These are phyloP conservation scores for Aquilaria yunnanensis DNA, from an alignment of 345 rosid species.

Conservation along the genomic window DNA sequence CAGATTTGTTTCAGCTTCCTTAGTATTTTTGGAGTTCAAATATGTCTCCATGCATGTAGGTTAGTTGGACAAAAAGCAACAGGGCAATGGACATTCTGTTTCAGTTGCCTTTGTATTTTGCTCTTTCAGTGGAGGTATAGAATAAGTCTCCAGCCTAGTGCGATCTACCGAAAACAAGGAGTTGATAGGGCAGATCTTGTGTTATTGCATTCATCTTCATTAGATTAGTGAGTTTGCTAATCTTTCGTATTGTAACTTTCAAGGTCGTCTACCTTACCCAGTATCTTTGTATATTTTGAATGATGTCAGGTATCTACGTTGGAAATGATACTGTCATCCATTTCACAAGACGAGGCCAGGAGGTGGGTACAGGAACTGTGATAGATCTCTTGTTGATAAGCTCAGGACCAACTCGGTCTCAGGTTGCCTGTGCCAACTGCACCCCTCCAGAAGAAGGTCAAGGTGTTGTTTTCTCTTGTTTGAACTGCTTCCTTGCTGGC, in stretches of 20 bases:
- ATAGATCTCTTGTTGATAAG: constrained; percentile 66
- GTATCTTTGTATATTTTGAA: not conserved
- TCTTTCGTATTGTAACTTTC: not conserved
- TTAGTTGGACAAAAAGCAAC: too few relatives aligned
- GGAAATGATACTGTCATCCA: constrained; percentile 80
- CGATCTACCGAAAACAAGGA: too few relatives aligned
- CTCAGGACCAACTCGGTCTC: constrained; percentile 55
- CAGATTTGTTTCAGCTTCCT: too few relatives aligned
- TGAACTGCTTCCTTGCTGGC: constrained; percentile 83
- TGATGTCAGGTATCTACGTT: constrained; percentile 59
- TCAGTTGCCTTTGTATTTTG: too few relatives aligned
- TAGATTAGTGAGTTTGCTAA: not conserved
- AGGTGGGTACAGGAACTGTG: constrained; percentile 84
- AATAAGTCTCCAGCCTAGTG: too few relatives aligned
- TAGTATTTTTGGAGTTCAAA: too few relatives aligned
- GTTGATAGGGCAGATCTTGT: too few relatives aligned
- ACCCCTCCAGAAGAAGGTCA: constrained; percentile 42
- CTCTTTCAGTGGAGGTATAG: too few relatives aligned
- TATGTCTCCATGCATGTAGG: too few relatives aligned
- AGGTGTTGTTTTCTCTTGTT: constrained; percentile 77
- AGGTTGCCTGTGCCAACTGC: constrained; percentile 59
- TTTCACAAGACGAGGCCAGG: constrained; percentile 88
- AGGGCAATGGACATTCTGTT: too few relatives aligned
- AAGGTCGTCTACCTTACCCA: not conserved
- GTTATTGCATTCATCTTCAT: too few relatives aligned